A percentile compares a stretch with the other conserved stretches of the same genome.
Conservation (phyloP, 106 monocot genomes). For the Chionographis japonica region DNA sequence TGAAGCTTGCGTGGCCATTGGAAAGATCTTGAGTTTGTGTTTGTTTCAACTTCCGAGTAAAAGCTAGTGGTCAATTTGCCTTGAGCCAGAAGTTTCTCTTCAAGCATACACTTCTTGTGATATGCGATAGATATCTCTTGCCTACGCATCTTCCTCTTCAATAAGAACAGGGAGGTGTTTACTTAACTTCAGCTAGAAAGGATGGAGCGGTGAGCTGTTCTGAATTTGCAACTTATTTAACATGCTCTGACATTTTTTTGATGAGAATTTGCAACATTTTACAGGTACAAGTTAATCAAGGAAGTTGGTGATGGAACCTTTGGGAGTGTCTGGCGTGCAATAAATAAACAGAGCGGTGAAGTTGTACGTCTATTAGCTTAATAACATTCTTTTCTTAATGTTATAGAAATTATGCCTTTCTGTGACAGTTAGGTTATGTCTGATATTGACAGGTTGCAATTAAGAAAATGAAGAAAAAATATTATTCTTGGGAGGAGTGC, state of each 20-base stretch:
- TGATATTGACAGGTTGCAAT: slow-evolving; percentile 51
- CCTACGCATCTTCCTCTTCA: neutral
- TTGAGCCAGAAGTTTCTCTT: too few relatives aligned
- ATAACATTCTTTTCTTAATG: neutral
- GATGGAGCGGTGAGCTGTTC: slow-evolving; percentile 24
- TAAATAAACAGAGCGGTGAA: slow-evolving; percentile 72
- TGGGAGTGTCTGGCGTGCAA: slow-evolving; percentile 73
- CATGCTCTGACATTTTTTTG: too few relatives aligned
- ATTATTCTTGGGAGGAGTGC: slow-evolving; percentile 75
- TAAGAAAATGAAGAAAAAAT: slow-evolving; percentile 77
- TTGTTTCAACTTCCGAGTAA: too few relatives aligned
- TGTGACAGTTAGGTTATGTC: too few relatives aligned
- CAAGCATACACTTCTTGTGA: too few relatives aligned
- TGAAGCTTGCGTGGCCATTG: too few relatives aligned
- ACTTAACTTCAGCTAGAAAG: neutral
- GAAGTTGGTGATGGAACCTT: slow-evolving; percentile 87
- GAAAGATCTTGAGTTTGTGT: too few relatives aligned
- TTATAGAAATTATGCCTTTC: too few relatives aligned
- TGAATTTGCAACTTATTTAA: neutral
- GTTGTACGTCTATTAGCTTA: slow-evolving; percentile 29
- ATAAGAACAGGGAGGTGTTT: neutral
- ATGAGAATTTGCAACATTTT: neutral
- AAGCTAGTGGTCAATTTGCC: too few relatives aligned
- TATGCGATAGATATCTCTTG: too few relatives aligned
- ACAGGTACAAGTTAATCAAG: slow-evolving; percentile 74